Evolutionary conservation across 2,329 filamentous ascomycete species (phyloP).

Genomic region (Gnomoniopsis smithogilvyi): DNA sequence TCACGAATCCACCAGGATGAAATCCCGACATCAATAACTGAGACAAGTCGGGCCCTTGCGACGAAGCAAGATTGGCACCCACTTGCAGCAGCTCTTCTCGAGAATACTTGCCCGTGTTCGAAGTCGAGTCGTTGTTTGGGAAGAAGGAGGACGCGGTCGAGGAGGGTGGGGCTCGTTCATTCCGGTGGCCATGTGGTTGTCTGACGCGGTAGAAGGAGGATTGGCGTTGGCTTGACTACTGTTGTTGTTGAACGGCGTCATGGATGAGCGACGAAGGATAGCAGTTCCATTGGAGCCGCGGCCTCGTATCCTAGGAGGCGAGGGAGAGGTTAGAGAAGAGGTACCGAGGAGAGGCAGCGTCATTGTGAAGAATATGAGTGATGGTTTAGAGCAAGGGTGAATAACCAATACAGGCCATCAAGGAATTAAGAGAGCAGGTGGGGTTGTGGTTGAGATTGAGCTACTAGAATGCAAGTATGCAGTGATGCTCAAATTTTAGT

Average conservation of each 20-base stretch:
- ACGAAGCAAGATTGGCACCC: slow-evolving; percentile 58
- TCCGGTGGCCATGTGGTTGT: slow-evolving; percentile 17
- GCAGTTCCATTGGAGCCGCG: slow-evolving; percentile 61
- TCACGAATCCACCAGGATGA: slow-evolving; percentile 67
- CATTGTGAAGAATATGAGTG: background rate
- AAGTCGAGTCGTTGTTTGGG: slow-evolving; percentile 28
- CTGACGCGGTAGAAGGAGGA: slow-evolving; percentile 15
- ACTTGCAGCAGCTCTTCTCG: slow-evolving; percentile 77
- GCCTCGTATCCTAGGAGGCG: slow-evolving; percentile 49
- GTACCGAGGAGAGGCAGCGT: slow-evolving; percentile 6
- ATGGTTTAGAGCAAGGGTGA: background rate
- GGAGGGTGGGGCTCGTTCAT: slow-evolving; percentile 8
- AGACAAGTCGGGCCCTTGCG: slow-evolving; percentile 45
- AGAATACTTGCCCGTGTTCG: slow-evolving; percentile 57
- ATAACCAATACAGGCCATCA: background rate
- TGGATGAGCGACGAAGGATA: slow-evolving; percentile 62
- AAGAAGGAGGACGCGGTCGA: slow-evolving; percentile 5
- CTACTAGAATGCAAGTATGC: background rate
- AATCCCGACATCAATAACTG: slow-evolving; percentile 72
- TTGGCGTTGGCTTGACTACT: slow-evolving; percentile 22
- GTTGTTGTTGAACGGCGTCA: slow-evolving; percentile 44
- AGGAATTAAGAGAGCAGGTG: background rate
- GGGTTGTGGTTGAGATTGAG: background rate
- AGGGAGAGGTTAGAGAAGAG: background rate
- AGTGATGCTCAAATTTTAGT: background rate